phyloP scores from a whole-genome alignment of 2,329 filamentous ascomycete species.

The Alternaria dauci region DNA sequence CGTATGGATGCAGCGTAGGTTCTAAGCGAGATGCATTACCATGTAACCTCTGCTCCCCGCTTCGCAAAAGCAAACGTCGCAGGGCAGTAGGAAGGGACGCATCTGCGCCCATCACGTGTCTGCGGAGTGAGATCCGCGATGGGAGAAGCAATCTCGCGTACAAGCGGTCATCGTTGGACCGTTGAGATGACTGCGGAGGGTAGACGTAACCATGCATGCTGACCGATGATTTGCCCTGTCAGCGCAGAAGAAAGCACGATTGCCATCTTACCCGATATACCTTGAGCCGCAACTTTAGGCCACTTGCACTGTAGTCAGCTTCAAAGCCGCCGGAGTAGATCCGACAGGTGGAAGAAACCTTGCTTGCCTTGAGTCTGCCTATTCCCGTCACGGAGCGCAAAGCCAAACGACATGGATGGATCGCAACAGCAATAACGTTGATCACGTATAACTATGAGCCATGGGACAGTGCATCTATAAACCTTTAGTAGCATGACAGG shows the following conservation, averaged over 20 bases:
- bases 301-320: neutral
- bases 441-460: slow-evolving; percentile 1
- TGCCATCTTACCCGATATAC: slow-evolving; percentile 2
- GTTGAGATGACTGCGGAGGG: neutral
- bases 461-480: neutral
- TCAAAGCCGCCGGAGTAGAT: slow-evolving; percentile 9
- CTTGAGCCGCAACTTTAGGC: slow-evolving; percentile 9
- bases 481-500: neutral
- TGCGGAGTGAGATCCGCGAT: neutral
- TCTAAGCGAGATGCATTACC: neutral
- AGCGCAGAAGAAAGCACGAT: slow-evolving; percentile 6
- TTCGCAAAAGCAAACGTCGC: slow-evolving; percentile 4
- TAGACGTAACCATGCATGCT: slow-evolving; percentile 4
- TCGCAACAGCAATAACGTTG: neutral
- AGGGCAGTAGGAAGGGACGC: neutral
- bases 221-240: slow-evolving; percentile 3
- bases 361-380: neutral
- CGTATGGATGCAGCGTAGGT: neutral
- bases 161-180: neutral
- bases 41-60: neutral
- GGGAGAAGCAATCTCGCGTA: neutral
- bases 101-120: slow-evolving; percentile 1
- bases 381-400: neutral
- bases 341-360: slow-evolving; percentile 12
- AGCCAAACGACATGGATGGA: neutral